Evolutionary conservation across 2,329 filamentous ascomycete species (phyloP).

Genomic region (Clonostachys sp.): DNA sequence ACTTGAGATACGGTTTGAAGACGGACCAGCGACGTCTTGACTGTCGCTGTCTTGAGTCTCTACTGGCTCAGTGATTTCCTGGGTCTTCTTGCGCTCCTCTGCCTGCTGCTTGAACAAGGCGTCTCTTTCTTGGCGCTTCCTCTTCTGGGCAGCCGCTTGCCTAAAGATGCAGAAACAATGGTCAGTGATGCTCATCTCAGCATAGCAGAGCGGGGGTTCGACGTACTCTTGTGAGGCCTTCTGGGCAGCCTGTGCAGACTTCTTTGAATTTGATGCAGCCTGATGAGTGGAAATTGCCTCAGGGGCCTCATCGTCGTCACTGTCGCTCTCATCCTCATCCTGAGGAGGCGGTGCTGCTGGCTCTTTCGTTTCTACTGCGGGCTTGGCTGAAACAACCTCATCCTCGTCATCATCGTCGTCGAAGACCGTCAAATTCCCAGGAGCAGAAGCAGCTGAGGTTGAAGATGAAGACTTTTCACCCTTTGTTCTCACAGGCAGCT

Average conservation of each 20-base stretch:
- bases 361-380: conserved; percentile 5
- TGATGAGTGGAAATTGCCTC: conserved; percentile 52
- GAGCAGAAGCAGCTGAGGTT: conserved; percentile 5
- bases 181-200: too few species aligned
- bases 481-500: conserved; percentile 26
- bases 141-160: conserved; percentile 44
- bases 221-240: conserved; percentile 48
- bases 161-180: conserved; percentile 18
- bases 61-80: conserved; percentile 10
- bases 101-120: conserved; percentile 51
- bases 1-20: not conserved
- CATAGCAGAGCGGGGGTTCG: too few species aligned
- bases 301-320: conserved; percentile 51
- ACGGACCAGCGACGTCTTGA: conserved; percentile 4
- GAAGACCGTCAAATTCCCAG: conserved; percentile 24
- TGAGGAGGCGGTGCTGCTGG: conserved; percentile 17
- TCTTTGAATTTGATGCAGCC: conserved; percentile 39
- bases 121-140: conserved; percentile 52
- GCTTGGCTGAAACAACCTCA: conserved; percentile 1
- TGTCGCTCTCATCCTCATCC: conserved; percentile 33
- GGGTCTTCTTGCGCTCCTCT: conserved; percentile 27
- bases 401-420: conserved; percentile 23
- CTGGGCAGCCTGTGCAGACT: conserved; percentile 38
- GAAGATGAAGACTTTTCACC: conserved; percentile 11
- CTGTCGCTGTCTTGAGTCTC: conserved; percentile 9